Percentiles rank a stretch among this genome's conserved stretches.
phyloP scores from a whole-genome alignment of 768 basidiomycete species.

The Strobilomyces confusus region DNA sequence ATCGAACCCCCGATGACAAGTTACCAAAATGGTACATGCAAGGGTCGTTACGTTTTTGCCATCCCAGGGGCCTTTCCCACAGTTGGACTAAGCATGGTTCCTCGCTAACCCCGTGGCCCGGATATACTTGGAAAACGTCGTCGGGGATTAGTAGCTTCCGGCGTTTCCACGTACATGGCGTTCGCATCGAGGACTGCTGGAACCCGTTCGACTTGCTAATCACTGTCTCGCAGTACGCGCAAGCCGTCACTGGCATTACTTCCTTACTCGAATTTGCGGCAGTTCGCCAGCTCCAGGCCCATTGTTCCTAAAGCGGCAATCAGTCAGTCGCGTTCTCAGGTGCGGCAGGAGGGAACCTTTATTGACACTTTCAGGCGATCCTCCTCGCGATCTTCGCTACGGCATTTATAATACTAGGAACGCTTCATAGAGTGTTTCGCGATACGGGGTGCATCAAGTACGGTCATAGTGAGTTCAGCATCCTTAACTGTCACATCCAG shows the following conservation, averaged over 20 bases:
- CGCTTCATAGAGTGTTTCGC: background rate
- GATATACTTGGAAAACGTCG: conserved; percentile 4
- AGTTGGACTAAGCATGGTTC: background rate
- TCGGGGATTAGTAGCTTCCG: conserved; percentile 22
- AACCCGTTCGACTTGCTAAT: background rate
- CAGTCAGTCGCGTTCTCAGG: conserved; percentile 7
- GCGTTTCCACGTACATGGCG: conserved; percentile 10
- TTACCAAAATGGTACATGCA: conserved; percentile 10
- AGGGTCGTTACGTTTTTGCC: background rate
- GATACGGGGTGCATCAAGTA: background rate
- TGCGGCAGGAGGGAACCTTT: background rate
- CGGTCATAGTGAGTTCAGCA: conserved; percentile 6
- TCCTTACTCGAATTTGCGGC: background rate
- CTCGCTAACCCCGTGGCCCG: background rate
- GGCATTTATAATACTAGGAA: background rate
- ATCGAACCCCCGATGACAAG: conserved; percentile 19
- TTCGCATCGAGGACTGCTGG: background rate
- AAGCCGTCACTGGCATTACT: background rate
- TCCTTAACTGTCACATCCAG: background rate
- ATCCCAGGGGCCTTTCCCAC: background rate
- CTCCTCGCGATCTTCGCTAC: background rate
- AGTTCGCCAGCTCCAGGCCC: background rate
- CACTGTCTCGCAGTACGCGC: background rate
- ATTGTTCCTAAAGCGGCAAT: conserved; percentile 2
- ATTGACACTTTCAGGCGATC: background rate